Conservation (phyloP, 345 rosid genomes). For the Salix udensis region DNA sequence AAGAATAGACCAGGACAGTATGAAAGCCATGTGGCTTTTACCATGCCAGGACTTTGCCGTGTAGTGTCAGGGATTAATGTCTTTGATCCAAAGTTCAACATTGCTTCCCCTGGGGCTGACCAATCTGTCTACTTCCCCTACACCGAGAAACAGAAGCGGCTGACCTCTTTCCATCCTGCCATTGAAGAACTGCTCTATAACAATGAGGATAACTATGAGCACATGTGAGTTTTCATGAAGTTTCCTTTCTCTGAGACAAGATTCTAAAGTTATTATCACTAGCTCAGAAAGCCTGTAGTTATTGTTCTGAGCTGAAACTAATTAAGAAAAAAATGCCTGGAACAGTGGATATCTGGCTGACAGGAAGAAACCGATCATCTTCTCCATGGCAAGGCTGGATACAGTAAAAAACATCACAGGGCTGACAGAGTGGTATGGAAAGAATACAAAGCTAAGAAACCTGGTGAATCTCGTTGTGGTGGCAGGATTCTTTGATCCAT, state of each 20-base stretch:
- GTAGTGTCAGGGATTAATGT: slow-evolving; percentile 87
- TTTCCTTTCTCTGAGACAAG: not conserved
- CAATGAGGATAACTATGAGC: slow-evolving; percentile 59
- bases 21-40: slow-evolving; percentile 75
- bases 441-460: slow-evolving; percentile 64
- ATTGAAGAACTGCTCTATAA: slow-evolving; percentile 71
- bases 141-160: slow-evolving; percentile 48
- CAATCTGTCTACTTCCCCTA: slow-evolving; percentile 89
- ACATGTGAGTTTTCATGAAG: slow-evolving; percentile 47
- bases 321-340: not conserved
- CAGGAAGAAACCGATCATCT: slow-evolving; percentile 71
- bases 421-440: slow-evolving; percentile 89
- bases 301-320: not conserved
- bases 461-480: slow-evolving; percentile 84
- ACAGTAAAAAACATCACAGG: slow-evolving; percentile 84
- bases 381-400: slow-evolving; percentile 99
- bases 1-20: slow-evolving; percentile 80
- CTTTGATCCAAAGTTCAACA: slow-evolving; percentile 90
- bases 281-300: not conserved
- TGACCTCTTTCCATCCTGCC: slow-evolving; percentile 58
- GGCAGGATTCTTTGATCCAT: slow-evolving; percentile 81
- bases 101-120: slow-evolving; percentile 93
- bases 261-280: not conserved
- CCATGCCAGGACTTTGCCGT: slow-evolving; percentile 88
- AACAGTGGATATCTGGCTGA: slow-evolving; percentile 82